These are phyloP conservation scores for Naganishia kalamii DNA, from an alignment of 768 basidiomycete genomes.

Conservation along the genomic window DNA sequence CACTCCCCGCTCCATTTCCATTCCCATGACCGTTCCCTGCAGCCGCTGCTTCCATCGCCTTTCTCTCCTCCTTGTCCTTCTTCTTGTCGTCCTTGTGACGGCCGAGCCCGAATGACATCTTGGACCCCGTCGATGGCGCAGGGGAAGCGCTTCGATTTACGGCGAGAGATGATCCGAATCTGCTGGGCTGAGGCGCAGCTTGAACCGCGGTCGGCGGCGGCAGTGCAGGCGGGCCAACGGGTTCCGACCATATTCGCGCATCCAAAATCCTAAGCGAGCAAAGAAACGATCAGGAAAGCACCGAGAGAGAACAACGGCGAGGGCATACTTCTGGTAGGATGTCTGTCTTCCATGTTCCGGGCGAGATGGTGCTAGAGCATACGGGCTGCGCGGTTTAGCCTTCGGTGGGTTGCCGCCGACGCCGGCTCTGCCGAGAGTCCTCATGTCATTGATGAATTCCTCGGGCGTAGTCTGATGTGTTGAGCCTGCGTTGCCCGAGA, in stretches of 20 bases:
- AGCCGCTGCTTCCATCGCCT: conserved; percentile 6
- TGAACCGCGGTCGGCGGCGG: conserved; percentile 30
- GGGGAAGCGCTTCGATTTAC: conserved; percentile 13
- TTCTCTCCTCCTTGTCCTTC: conserved; percentile 18
- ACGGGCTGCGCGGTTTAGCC: conserved; percentile 39
- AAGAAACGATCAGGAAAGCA: not conserved
- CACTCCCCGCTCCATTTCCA: not conserved
- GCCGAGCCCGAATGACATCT: conserved; percentile 18
- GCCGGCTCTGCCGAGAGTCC: conserved; percentile 78
- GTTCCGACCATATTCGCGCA: conserved; percentile 42
- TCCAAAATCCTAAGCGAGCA: conserved; percentile 39
- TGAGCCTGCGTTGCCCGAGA: conserved; percentile 58
- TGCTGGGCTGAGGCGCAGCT: conserved; percentile 19
- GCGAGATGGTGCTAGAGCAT: conserved; percentile 18
- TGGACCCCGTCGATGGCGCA: conserved; percentile 24
- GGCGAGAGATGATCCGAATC: conserved; percentile 18
- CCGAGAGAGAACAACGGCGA: not conserved
- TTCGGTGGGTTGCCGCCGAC: conserved; percentile 55
- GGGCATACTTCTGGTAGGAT: conserved; percentile 5
- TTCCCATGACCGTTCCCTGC: not conserved
- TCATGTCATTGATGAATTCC: conserved; percentile 77
- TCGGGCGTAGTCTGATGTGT: conserved; percentile 80
- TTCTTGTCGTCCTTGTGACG: conserved; percentile 23
- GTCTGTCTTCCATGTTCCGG: conserved; percentile 11
- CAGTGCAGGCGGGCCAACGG: conserved; percentile 42